Evolutionary conservation across 2,329 filamentous ascomycete genomes (phyloP), one percentile per base, ranked within the genome.

Genomic region (Colletotrichum godetiae): DNA sequence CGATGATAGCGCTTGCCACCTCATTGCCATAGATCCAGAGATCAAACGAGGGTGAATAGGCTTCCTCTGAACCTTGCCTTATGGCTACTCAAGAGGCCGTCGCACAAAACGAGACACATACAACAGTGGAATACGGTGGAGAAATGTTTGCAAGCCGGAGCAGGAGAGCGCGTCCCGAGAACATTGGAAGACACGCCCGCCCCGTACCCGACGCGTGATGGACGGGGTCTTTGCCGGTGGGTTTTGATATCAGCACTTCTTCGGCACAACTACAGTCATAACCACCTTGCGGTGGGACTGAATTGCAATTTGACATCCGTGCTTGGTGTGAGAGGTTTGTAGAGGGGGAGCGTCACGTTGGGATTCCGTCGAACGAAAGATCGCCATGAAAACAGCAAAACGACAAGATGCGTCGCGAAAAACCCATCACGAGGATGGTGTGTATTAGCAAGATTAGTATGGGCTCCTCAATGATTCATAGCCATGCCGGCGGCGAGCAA

Each of bases 281-380:
- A 86, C 74, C 77, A 75, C 68, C 63, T 74, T 85, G 83, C 82
- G 73, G 67, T 27, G 83, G 84, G 92, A 92, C 92, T 90, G 90
- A 88, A 93, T 96, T 97, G 95, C 92, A 98, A 98, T 98, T 98
- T 98, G 95, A 98, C 95, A 98, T 98, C 94, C 93, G 94, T 97
- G 95, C 95, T 96, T 85, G 77, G 37, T 24, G 61, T 35, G 42
- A 33, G 56, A n/a, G 4, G 19, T 8, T 11, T 19, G 35, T 24
- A 11, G 22, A 31, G 15, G 24, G 1, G 31, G 15, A 5, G 11
- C 13, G 24, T 31, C 59, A 61, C 59, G 19, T 42, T 24, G 35
- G 19, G n/a, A 10, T 22, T 11, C 22, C 15, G 13, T 10, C 4
- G 19, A 8, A 27, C 4, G 37, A 29, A 2, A 8, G 6, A 49